Percentiles rank a stretch among this genome's conserved stretches.
phyloP scores from a whole-genome alignment of 1,284 basidiomycete genomes.

The Rhodotorula sp. region DNA sequence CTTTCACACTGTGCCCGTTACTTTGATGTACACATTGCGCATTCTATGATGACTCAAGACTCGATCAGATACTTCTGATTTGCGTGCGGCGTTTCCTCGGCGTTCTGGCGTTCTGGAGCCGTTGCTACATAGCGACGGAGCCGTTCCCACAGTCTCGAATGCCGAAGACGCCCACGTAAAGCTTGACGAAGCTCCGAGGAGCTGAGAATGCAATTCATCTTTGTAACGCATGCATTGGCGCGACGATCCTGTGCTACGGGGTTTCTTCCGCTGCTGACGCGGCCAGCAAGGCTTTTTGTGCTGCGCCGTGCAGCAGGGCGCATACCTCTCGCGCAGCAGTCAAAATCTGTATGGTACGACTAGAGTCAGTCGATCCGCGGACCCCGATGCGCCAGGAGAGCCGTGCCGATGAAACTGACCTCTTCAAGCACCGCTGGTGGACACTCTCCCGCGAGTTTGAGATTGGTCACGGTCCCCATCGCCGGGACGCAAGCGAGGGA shows the following conservation, averaged over 20 bases:
- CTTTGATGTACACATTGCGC: neutral
- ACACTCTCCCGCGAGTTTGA: slow-evolving; percentile 74
- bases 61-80: slow-evolving; percentile 19
- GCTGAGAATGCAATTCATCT: neutral
- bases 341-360: slow-evolving; percentile 57
- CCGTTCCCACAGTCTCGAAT: neutral
- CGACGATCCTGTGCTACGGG: no score
- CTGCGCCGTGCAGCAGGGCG: slow-evolving; percentile 64
- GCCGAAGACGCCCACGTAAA: neutral
- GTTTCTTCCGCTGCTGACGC: neutral
- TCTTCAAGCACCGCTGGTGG: slow-evolving; percentile 55
- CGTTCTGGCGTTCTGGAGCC: neutral
- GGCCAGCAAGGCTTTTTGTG: slow-evolving; percentile 13
- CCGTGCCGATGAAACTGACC: slow-evolving; percentile 52
- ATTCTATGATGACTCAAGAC: slow-evolving; percentile 7
- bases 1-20: no score
- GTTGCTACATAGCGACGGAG: neutral
- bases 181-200: neutral
- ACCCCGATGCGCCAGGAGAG: neutral
- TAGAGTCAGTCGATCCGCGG: no score
- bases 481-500: slow-evolving; percentile 83
- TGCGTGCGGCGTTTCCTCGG: neutral
- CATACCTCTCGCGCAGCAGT: slow-evolving; percentile 66
- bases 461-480: slow-evolving; percentile 74
- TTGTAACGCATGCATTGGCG: neutral